A percentile compares a stretch with the other conserved stretches of the same genome.
Conservation (phyloP, 257 asterid genomes). For the Solanum sitiens region DNA sequence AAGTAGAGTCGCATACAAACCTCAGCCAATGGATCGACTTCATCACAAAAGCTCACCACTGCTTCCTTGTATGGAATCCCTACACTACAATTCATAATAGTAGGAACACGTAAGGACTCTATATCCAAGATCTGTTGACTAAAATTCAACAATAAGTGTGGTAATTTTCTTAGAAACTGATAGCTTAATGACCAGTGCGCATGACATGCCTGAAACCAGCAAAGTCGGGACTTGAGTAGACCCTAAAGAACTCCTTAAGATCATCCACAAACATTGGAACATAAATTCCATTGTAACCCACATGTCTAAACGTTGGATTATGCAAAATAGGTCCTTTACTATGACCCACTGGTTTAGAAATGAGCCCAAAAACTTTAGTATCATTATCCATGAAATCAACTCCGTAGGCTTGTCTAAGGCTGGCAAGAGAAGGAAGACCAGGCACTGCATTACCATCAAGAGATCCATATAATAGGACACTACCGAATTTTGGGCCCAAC, state of each 20-base stretch:
- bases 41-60: constrained; percentile 39
- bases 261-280: constrained; percentile 66
- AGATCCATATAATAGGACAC: constrained; percentile 44
- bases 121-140: background rate
- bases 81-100: constrained; percentile 26
- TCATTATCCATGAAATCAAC: constrained; percentile 29
- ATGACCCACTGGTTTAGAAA: constrained; percentile 62
- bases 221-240: constrained; percentile 39
- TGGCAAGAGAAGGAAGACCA: constrained; percentile 42
- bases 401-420: constrained; percentile 33
- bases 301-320: constrained; percentile 49
- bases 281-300: constrained; percentile 44
- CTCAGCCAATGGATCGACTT: constrained; percentile 66
- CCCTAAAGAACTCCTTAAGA: constrained; percentile 46
- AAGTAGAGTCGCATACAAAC: constrained; percentile 8
- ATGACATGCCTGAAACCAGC: constrained; percentile 46
- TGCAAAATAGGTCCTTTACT: constrained; percentile 70
- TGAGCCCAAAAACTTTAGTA: constrained; percentile 49
- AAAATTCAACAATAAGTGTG: background rate
- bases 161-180: background rate
- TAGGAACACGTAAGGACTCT: background rate
- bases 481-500: constrained; percentile 46
- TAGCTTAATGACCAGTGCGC: background rate
- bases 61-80: constrained; percentile 75
- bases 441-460: constrained; percentile 29